A percentile compares a stretch with the other conserved stretches of the same genome.
Evolutionary conservation across 2,329 filamentous ascomycete species (phyloP).

Genomic region (Fusarium stilboides): DNA sequence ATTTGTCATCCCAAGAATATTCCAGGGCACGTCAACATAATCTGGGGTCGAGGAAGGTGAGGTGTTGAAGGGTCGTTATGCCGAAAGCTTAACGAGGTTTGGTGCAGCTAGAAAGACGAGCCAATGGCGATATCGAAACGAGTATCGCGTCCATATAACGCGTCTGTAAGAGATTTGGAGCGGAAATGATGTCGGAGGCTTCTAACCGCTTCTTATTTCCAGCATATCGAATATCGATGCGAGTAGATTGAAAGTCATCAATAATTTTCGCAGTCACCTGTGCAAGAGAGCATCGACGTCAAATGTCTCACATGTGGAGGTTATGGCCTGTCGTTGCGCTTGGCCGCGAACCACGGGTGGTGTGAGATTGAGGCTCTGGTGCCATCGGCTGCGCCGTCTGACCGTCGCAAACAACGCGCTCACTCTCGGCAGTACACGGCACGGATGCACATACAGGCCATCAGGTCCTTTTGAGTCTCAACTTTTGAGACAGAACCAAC

Average conservation of each 20-base stretch:
- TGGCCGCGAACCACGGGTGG: background rate
- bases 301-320: background rate
- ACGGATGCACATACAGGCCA: background rate
- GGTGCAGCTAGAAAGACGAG: no score
- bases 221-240: background rate
- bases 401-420: slow-evolving; percentile 1
- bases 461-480: slow-evolving; percentile 1
- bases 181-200: slow-evolving; percentile 8
- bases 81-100: no score
- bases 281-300: background rate
- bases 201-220: background rate
- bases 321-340: slow-evolving; percentile 1
- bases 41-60: no score
- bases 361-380: slow-evolving; percentile 11
- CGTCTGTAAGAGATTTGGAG: background rate
- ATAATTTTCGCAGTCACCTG: background rate
- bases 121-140: no score
- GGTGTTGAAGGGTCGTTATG: no score
- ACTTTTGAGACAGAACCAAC: background rate
- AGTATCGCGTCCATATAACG: background rate
- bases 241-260: background rate
- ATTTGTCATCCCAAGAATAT: no score
- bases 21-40: no score
- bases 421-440: background rate
- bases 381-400: slow-evolving; percentile 7